A percentile compares a stretch with the other conserved stretches of the same genome.
Conservation (phyloP, 495 filamentous ascomycete genomes). For the Massariosphaeria phaeospora region DNA sequence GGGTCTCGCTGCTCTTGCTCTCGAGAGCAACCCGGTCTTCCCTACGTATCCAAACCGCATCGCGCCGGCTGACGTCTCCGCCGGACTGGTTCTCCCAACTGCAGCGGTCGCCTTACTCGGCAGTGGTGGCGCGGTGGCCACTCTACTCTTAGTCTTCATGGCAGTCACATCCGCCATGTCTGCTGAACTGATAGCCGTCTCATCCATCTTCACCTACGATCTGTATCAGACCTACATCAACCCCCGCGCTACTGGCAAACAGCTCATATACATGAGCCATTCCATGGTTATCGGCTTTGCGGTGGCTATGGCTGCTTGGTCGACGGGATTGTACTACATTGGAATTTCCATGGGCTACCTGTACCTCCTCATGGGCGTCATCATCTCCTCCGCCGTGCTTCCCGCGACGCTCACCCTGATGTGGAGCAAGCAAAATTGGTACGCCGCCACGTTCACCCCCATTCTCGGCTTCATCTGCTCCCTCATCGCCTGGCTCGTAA, state of each 20-base stretch:
- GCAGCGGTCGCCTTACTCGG: constrained; percentile 87
- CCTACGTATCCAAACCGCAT: constrained; percentile 71
- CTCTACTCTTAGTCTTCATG: constrained; percentile 89
- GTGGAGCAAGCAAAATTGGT: constrained; percentile 80
- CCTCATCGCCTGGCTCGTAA: constrained; percentile 86
- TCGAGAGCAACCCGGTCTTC: constrained; percentile 70
- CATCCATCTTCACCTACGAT: constrained; percentile 90
- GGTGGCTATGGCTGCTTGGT: constrained; percentile 78
- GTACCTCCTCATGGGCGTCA: constrained; percentile 87
- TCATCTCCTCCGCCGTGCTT: constrained; percentile 80
- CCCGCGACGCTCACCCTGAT: constrained; percentile 75
- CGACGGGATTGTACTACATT: constrained; percentile 68
- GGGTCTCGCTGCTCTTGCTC: constrained; percentile 81
- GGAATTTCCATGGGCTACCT: constrained; percentile 67
- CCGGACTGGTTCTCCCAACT: constrained; percentile 83
- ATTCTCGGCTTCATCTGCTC: constrained; percentile 70
- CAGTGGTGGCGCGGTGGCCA: constrained; percentile 77
- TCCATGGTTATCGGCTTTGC: constrained; percentile 69
- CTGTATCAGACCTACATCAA: constrained; percentile 60
- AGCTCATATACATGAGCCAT: constrained; percentile 83
- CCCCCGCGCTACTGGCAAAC: constrained; percentile 57
- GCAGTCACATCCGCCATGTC: constrained; percentile 89
- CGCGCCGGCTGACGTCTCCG: constrained; percentile 67
- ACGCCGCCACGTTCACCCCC: constrained; percentile 69
- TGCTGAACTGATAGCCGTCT: constrained; percentile 86